phyloP scores from a whole-genome alignment of 768 basidiomycete genomes.

The Psilocybe tampanensis region DNA sequence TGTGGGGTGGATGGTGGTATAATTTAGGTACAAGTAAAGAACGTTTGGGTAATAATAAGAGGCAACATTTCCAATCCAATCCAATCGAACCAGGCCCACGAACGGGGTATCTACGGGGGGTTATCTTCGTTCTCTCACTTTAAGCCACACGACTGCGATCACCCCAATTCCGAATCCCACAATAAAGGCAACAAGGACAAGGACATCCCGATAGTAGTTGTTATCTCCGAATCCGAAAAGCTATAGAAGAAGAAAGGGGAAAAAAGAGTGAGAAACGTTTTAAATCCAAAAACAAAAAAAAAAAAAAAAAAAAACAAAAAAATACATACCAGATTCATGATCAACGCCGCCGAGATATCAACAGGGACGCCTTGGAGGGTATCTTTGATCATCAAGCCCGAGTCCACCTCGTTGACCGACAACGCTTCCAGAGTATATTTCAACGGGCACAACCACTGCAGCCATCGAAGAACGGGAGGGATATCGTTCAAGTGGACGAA shows the following conservation, averaged over 20 bases:
- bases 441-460: conserved; percentile 87
- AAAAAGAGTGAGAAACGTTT: too few relatives aligned
- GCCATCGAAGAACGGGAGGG: conserved; percentile 90
- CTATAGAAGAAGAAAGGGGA: too few relatives aligned
- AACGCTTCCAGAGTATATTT: conserved; percentile 87
- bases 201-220: conserved; percentile 88
- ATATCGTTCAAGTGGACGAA: conserved; percentile 87
- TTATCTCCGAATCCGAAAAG: conserved; percentile 85
- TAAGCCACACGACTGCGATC: conserved; percentile 77
- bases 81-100: too few relatives aligned
- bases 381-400: conserved; percentile 85
- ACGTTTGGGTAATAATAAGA: too few relatives aligned
- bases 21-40: too few relatives aligned
- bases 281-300: too few relatives aligned
- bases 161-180: conserved; percentile 75
- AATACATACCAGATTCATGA: conserved; percentile 77
- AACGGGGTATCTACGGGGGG: too few relatives aligned
- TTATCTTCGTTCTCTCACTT: conserved; percentile 75
- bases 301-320: conserved; percentile 9
- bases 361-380: conserved; percentile 81
- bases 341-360: conserved; percentile 74
- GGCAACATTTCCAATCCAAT: neutral
- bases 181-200: conserved; percentile 86
- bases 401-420: conserved; percentile 89
- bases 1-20: too few relatives aligned